Evolutionary conservation across 495 filamentous ascomycete species (phyloP), one percentile per base, ranked within the genome.

Genomic region (Xylaria telfairii): DNA sequence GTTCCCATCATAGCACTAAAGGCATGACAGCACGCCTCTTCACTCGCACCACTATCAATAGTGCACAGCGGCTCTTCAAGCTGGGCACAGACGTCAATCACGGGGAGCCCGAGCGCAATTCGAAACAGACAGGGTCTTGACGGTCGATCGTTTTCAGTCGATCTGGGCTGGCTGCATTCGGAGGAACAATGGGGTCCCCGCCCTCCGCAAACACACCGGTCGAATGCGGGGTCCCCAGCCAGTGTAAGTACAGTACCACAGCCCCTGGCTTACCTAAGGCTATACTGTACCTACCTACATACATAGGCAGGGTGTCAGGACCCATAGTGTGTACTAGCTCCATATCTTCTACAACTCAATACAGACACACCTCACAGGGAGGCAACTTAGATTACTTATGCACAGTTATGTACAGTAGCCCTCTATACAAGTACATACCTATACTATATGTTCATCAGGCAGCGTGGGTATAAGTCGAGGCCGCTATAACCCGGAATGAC

Each of bases 41-140:
- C 34, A 47, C 44, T 15, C 41, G 15, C n/a, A 26, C 49, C 10
- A 28, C 26, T n/a, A 10, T 49, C n/a, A 1, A 51, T 19, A 24
- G n/a, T 24, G 12, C n/a, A 49, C n/a, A 9, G 44, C n/a, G 47
- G 21, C 10, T 51, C 21, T 24, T 24, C 47, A 13, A 24, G 21
- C 47, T 10, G 47, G 42, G 51, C 51, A 54, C 51, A 30, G 51
- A 54, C 51, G 51, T 30, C 26, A 30, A 54, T 54, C 51, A 17
- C 13, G 19, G 28, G 28, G 32, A 12, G 56, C 32, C 56, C 56
- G 56, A 59, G 56, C 56, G 56, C 32, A 59, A 59, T 59, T 17
- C 32, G 56, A 59, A 59, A 59, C 56, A n/a, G 28, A n/a, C 32
- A 37, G n/a, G 56, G 56, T 59, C 30, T 59, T n/a, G 56, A 59